These are phyloP conservation scores for Sambucus nigra DNA, from an alignment of 129 eudicot genomes.

Conservation along the genomic window DNA sequence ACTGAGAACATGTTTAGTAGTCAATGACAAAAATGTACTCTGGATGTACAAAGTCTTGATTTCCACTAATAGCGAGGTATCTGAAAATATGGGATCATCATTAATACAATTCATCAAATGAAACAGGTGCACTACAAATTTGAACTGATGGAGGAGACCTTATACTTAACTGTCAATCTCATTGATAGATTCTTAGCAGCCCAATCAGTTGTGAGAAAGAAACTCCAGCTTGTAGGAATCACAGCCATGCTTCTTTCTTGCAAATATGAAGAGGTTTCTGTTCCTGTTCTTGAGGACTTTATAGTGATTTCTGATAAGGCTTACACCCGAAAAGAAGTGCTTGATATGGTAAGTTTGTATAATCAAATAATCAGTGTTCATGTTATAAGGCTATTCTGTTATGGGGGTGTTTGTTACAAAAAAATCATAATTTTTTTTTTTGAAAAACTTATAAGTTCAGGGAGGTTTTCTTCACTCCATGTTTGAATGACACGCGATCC, in stretches of 20 bases:
- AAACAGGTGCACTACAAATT: slow-evolving; percentile 90
- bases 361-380: no score
- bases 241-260: slow-evolving; percentile 91
- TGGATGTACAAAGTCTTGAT: no score
- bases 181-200: slow-evolving; percentile 71
- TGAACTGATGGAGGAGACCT: slow-evolving; percentile 90
- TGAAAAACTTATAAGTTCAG: no score
- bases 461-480: no score
- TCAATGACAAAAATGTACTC: no score
- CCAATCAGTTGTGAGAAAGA: slow-evolving; percentile 49
- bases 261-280: slow-evolving; percentile 91
- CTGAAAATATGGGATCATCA: not conserved
- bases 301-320: slow-evolving; percentile 77
- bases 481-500: no score
- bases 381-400: no score
- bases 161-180: slow-evolving; percentile 78
- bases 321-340: slow-evolving; percentile 65
- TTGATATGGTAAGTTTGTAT: slow-evolving; percentile 60
- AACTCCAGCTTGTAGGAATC: slow-evolving; percentile 89
- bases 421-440: no score
- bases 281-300: slow-evolving; percentile 86
- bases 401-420: no score
- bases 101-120: slow-evolving; percentile 1
- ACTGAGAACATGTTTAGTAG: no score
- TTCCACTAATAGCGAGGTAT: no score